Evolutionary conservation across 1,139 yeast genomes (phyloP).

Genomic region (Pichia sp.): DNA sequence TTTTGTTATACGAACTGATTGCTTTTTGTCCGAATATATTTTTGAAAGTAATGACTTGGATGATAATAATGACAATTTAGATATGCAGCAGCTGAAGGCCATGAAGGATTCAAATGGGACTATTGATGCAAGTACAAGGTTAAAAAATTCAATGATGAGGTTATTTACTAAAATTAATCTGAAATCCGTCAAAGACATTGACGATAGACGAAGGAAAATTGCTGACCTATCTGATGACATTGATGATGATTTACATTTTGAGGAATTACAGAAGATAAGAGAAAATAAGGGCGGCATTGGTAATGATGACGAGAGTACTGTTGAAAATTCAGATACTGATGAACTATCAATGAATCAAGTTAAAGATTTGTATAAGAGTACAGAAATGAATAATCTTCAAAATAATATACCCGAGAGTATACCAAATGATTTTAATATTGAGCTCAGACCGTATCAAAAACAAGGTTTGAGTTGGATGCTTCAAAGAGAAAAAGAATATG

Average conservation of each 20-base stretch:
- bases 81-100: conserved; percentile 7
- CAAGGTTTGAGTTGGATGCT: conserved; percentile 85
- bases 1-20: conserved; percentile 25
- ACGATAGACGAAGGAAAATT: not conserved
- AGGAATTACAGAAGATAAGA: not conserved
- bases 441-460: conserved; percentile 64
- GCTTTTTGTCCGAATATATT: conserved; percentile 42
- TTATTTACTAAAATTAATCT: conserved; percentile 8
- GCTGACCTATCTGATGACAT: not conserved
- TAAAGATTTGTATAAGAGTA: conserved; percentile 63
- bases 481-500: conserved; percentile 51
- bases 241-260: conserved; percentile 3
- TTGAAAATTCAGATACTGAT: not conserved
- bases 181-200: conserved; percentile 1
- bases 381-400: conserved; percentile 45
- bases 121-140: conserved; percentile 12
- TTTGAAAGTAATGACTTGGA: conserved; percentile 31
- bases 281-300: conserved; percentile 3
- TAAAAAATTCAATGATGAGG: conserved; percentile 11
- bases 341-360: conserved; percentile 64
- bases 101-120: conserved; percentile 7
- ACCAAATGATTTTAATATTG: conserved; percentile 55
- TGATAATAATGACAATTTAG: conserved; percentile 5
- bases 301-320: conserved; percentile 7
- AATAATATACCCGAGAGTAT: conserved; percentile 52